Percentiles rank a stretch among this genome's conserved stretches.
phyloP scores from a whole-genome alignment of 257 asterid genomes.

The Vinca minor region DNA sequence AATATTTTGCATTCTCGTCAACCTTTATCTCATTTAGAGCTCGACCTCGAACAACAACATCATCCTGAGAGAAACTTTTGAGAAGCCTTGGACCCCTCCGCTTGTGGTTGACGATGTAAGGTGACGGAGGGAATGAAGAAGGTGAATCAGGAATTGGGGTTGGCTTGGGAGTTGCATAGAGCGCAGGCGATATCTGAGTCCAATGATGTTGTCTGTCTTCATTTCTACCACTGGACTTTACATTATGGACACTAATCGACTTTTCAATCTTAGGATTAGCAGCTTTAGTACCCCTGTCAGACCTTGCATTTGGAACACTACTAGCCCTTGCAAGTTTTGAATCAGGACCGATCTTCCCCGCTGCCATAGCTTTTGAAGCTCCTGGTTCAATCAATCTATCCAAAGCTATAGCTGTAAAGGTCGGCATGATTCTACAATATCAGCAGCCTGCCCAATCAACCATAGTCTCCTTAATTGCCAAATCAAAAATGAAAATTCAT shows the following conservation, averaged over 20 bases:
- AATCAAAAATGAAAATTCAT: neutral
- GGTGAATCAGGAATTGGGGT: slow-evolving; percentile 90
- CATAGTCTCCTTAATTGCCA: slow-evolving; percentile 11
- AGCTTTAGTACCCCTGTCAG: slow-evolving; percentile 21
- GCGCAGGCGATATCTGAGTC: slow-evolving; percentile 83
- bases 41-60: slow-evolving; percentile 34
- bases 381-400: slow-evolving; percentile 80
- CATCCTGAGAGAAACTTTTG: slow-evolving; percentile 71
- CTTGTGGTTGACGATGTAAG: slow-evolving; percentile 83
- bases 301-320: slow-evolving; percentile 31
- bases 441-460: slow-evolving; percentile 37
- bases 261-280: slow-evolving; percentile 38
- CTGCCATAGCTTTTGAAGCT: slow-evolving; percentile 37
- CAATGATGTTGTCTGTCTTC: slow-evolving; percentile 48
- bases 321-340: slow-evolving; percentile 34
- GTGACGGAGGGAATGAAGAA: slow-evolving; percentile 79
- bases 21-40: slow-evolving; percentile 30
- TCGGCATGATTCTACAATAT: slow-evolving; percentile 64
- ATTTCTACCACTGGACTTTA: slow-evolving; percentile 30
- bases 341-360: slow-evolving; percentile 26
- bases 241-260: slow-evolving; percentile 32
- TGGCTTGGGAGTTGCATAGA: slow-evolving; percentile 76
- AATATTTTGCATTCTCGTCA: slow-evolving; percentile 28
- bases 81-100: slow-evolving; percentile 84
- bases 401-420: slow-evolving; percentile 67